Evolutionary conservation across 768 basidiomycete genomes (phyloP).

Genomic region (Naganishia randhawae): DNA sequence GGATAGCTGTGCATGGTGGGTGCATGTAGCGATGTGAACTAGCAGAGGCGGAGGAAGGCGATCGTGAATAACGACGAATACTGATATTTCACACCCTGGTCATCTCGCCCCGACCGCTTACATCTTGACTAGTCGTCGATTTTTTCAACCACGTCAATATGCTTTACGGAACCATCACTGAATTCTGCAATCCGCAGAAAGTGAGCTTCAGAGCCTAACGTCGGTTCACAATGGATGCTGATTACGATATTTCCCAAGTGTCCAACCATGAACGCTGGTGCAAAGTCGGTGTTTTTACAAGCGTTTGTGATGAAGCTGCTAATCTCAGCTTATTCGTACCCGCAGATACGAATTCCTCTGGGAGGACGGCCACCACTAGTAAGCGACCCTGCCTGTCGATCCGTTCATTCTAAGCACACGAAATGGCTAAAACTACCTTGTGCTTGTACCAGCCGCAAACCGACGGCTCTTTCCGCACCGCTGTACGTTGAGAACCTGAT

Average conservation of each 20-base stretch:
- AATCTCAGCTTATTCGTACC: not conserved
- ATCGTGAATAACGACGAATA: too few species aligned
- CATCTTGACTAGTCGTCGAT: constrained; percentile 71
- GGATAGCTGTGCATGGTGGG: constrained; percentile 98
- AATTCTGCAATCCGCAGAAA: constrained; percentile 93
- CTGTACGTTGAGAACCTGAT: constrained; percentile 97
- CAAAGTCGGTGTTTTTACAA: constrained; percentile 33
- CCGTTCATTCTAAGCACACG: constrained; percentile 65
- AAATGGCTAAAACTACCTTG: constrained; percentile 55
- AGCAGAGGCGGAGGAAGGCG: not conserved
- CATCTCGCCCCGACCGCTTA: constrained; percentile 21
- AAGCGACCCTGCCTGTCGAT: constrained; percentile 18
- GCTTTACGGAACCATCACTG: constrained; percentile 96
- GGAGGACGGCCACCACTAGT: constrained; percentile 51
- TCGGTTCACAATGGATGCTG: not conserved
- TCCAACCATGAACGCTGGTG: constrained; percentile 50
- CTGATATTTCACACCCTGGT: not conserved
- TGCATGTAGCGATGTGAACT: constrained; percentile 10
- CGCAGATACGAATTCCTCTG: constrained; percentile 47
- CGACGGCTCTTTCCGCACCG: constrained; percentile 46
- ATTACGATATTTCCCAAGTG: constrained; percentile 33
- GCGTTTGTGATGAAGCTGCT: not conserved
- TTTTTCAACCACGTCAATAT: constrained; percentile 99
- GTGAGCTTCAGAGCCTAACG: constrained; percentile 53
- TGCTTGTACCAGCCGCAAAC: constrained; percentile 38